phyloP scores from a whole-genome alignment of 225 moss, liverwort and hornwort species.

The Straminergon stramineum region DNA sequence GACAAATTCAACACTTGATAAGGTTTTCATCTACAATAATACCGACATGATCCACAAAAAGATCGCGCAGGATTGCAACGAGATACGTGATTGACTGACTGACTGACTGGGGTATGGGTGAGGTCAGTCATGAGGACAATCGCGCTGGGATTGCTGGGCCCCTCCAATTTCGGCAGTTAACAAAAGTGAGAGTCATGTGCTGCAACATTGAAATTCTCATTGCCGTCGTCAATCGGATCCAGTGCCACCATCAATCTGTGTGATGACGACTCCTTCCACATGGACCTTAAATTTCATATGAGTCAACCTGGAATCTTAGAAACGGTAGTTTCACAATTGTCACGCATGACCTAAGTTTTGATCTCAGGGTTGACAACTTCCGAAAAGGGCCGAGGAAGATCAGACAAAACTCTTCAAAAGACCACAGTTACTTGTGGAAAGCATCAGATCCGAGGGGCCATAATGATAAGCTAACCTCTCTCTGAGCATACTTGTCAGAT shows the following conservation, averaged over 20 bases:
- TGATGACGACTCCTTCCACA: not conserved
- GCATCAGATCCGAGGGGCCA: not conserved
- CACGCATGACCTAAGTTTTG: not conserved
- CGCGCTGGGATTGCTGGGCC: not conserved
- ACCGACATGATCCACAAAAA: not conserved
- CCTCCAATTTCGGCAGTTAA: conserved; percentile 9
- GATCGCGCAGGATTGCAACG: not conserved
- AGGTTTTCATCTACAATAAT: not conserved
- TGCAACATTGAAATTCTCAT: not conserved
- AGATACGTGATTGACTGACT: not conserved
- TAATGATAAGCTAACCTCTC: not conserved
- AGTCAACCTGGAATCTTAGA: not conserved
- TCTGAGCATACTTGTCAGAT: not conserved
- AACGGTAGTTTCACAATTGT: not conserved
- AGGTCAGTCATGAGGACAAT: not conserved
- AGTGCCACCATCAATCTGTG: not conserved
- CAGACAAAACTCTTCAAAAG: not conserved
- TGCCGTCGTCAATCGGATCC: not conserved
- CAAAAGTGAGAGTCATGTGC: not conserved
- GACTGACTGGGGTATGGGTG: not conserved
- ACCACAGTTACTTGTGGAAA: not conserved
- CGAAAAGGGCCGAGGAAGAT: not conserved
- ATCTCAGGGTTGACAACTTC: not conserved
- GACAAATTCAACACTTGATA: not conserved
- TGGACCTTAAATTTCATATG: not conserved